Evolutionary conservation across 345 rosid species (phyloP), one percentile per base, ranked within the genome.

Genomic region (Psidium friedrichsthalianum): DNA sequence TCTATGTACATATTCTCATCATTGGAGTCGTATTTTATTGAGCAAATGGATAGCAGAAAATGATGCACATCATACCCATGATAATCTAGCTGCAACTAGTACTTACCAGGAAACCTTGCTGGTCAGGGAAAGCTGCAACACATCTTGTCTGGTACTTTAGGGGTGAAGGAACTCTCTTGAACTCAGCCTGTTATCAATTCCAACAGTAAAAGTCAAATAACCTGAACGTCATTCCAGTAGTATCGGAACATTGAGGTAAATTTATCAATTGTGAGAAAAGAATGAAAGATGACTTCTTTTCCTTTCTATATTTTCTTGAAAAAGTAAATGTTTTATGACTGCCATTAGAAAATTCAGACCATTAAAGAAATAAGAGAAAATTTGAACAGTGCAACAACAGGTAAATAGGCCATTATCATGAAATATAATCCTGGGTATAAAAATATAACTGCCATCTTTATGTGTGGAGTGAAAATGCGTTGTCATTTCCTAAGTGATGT

Each of bases 41-140:
- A 36, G 80, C 47, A 69, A 69, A 69, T 36, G 47, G 36, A 36
- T 69, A 36, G 47, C 25, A 9, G 80, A 69, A 32, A 82, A 54
- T 9, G 61, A 5, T 32, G 15, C 51, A 82, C 80, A 82, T 52
- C 8, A 54, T 25, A 53, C n/a, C 54, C 58, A 24, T 29, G 84
- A 54, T 52, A 82, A 54, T 78, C 84, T 21, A 82, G 58, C 84
- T 0, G 47, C 80, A 18, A 69, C 80, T 69, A 42, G 47, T 36
- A n/a, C 88, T 84, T 94, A 98, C 99, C 95, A 98, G 84, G 89
- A 97, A 95, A 51, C 99, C 99, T 91, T 96, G 99, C 90, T 96
- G 99, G 89, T 96, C 99, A 83, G 99, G 99, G 90, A 97, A 97
- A 84, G 98, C 99, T 64, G 98, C 95, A 86, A 98, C 94, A 90